Evolutionary conservation across 139 green algal genomes (phyloP).

Genomic region (Micractinium sp.): DNA sequence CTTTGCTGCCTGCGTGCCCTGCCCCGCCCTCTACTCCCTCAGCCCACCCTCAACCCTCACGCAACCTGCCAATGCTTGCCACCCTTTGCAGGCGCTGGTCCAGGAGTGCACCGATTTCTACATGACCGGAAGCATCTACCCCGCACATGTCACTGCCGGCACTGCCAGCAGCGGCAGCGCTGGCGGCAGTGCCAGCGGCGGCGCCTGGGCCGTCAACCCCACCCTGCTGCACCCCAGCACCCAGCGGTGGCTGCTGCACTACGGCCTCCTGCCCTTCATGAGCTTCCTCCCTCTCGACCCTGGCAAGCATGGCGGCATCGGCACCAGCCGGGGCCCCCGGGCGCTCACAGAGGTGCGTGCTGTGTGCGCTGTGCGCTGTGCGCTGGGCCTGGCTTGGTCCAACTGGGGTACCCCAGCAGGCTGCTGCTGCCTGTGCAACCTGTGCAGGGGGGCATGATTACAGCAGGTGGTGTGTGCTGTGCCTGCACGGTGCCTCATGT

Average conservation of each 20-base stretch:
- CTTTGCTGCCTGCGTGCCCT: background rate
- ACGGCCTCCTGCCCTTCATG: background rate
- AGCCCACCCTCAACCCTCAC: no score
- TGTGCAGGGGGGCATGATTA: background rate
- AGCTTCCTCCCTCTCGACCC: background rate
- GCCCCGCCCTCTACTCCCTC: no score
- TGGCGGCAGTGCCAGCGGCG: background rate
- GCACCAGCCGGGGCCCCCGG: background rate
- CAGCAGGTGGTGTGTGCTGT: background rate
- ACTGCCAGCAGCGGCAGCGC: background rate
- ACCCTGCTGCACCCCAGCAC: slow-evolving; percentile 2
- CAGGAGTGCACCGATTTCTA: background rate
- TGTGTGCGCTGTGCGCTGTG: no score
- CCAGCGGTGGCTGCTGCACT: slow-evolving; percentile 1
- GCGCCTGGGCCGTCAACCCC: background rate
- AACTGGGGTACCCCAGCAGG: background rate
- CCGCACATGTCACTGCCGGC: background rate
- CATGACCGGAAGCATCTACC: slow-evolving; percentile 16
- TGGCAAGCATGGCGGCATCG: background rate
- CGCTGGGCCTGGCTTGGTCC: background rate
- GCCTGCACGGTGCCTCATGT: no score
- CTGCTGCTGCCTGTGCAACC: background rate
- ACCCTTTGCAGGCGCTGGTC: no score
- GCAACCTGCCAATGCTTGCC: no score
- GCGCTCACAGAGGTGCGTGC: background rate